Conservation (phyloP, 306 rosid genomes). For the Cucurbita pepo region DNA sequence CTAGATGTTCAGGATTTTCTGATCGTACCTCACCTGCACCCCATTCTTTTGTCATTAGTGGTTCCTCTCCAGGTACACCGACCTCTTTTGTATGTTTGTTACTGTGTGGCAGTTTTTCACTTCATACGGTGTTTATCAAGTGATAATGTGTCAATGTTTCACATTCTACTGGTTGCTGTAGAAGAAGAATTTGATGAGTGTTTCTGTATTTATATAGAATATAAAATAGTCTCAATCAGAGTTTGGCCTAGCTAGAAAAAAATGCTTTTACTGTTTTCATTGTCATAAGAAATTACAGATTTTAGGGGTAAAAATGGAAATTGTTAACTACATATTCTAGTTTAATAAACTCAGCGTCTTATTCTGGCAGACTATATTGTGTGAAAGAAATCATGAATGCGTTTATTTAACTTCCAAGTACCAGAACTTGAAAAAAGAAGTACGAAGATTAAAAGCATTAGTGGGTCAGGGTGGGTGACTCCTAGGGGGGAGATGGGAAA, state of each 20-base stretch:
- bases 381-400: neutral
- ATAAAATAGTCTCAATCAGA: neutral
- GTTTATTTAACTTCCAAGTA: neutral
- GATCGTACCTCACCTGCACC: slow-evolving; percentile 90
- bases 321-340: neutral
- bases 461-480: neutral
- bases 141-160: neutral
- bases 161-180: neutral
- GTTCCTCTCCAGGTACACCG: slow-evolving; percentile 77
- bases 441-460: neutral
- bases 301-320: neutral
- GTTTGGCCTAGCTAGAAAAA: neutral
- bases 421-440: neutral
- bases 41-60: slow-evolving; percentile 88
- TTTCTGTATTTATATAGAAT: neutral
- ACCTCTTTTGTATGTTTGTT: neutral
- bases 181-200: neutral
- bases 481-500: neutral
- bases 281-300: neutral
- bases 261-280: neutral
- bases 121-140: neutral
- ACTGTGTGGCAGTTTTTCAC: neutral
- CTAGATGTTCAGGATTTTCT: slow-evolving; percentile 32
- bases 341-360: neutral
- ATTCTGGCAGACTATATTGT: neutral